Percentiles rank a stretch among this genome's conserved stretches.
Conservation (phyloP, 768 basidiomycete species). For the Coprinopsis marcescibilis region DNA sequence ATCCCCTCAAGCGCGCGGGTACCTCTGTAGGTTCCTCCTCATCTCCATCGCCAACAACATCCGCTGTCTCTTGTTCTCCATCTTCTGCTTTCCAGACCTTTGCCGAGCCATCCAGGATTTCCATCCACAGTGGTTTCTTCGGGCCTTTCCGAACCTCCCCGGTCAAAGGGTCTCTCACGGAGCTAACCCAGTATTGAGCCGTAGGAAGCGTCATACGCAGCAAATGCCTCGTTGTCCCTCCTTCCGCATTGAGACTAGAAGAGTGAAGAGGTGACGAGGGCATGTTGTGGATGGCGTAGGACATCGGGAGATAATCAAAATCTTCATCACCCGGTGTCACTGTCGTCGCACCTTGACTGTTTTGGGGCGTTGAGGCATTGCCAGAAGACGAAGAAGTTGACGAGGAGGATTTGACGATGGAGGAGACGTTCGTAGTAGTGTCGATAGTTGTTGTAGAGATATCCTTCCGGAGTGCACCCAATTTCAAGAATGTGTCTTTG, state of each 20-base stretch:
- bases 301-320: constrained; percentile 42
- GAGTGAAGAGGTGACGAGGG: constrained; percentile 81
- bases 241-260: constrained; percentile 44
- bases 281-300: constrained; percentile 62
- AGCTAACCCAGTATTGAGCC: constrained; percentile 69
- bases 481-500: constrained; percentile 1
- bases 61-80: not conserved
- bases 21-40: constrained; percentile 4
- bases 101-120: constrained; percentile 50
- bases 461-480: constrained; percentile 2
- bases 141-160: constrained; percentile 57
- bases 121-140: constrained; percentile 69
- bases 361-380: too few relatives aligned
- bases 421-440: not conserved
- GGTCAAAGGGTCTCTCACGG: constrained; percentile 77
- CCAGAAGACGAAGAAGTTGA: too few relatives aligned
- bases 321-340: constrained; percentile 14
- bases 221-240: constrained; percentile 64
- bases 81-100: constrained; percentile 1
- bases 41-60: too few relatives aligned
- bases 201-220: constrained; percentile 78
- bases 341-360: constrained; percentile 2
- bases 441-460: not conserved
- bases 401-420: not conserved
- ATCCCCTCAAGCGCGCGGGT: constrained; percentile 15